Base-by-base conservation (phyloP, 208 protist genomes). In the Acanthamoeba quina region DNA sequence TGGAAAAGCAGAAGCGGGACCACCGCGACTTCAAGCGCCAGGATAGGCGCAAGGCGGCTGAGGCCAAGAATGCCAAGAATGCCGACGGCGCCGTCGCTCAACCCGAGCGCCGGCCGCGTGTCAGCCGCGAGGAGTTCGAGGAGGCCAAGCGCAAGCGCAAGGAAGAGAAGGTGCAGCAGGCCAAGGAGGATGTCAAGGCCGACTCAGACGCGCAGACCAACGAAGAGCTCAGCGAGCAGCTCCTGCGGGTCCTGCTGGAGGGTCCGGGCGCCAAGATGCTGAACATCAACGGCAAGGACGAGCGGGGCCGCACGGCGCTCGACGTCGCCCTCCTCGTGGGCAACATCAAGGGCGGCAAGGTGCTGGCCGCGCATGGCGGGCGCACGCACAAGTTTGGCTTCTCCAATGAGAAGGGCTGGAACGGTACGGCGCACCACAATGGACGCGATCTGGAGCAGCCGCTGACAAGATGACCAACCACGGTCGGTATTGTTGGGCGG, bases 311-410 rank as follows among this genome's bases (percentile, higher is more conserved):
- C 13, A 86, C 78, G 10, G 78, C 78, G n/a, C 44, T 86, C 49
- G 78, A 86, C 29, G n/a, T 86, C 4, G 78, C 78, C 26, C 49
- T 86, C n/a, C 52, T 86, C 52, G 49, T 62, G 52, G 78, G 78
- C 78, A 86, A 86, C 29, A 21, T 86, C 7, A 86, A 86, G 78
- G 78, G 78, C n/a, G 78, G 31, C 49, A 60, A 60, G 78, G 52
- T 86, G n/a, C 49, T 86, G 26, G 49, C 44, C n/a, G 78, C 41
- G 0, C 49, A 86, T 31, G 78, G 78, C 47, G 78, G 41, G 3
- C 5, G 29, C 3, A 56, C 21, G 15, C 24, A 44, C 49, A 86
- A 86, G 49, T 86, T 86, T n/a, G 78, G 49, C 26, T 64, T 44
- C 29, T 24, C 49, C 21, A 21, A 56, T 13, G 2, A 0, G 29